These are phyloP conservation scores for Dictyostelium firmibasis DNA, from an alignment of 78 protist genomes.

Conservation along the genomic window DNA sequence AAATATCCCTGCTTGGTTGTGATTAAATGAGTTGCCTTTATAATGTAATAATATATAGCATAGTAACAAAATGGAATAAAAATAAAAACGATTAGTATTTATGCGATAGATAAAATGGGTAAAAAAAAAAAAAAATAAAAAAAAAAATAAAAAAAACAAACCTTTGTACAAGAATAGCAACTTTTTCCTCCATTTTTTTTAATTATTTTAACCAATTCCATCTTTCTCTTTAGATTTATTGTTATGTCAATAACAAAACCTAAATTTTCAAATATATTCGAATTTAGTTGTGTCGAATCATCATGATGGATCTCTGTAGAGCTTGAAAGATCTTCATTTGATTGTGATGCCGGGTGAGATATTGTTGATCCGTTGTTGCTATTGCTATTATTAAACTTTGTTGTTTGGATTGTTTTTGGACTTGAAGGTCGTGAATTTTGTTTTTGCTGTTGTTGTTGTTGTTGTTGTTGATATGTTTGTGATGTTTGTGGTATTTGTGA, in stretches of 20 bases:
- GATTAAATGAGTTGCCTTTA: slow-evolving; percentile 42
- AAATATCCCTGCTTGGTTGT: slow-evolving; percentile 55
- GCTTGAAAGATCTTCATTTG: slow-evolving; percentile 18
- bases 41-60: background rate
- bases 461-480: background rate
- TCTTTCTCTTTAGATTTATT: slow-evolving; percentile 51
- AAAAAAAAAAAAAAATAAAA: background rate
- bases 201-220: slow-evolving; percentile 70
- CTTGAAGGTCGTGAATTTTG: background rate
- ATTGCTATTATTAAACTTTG: background rate
- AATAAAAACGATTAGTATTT: background rate
- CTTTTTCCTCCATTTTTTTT: slow-evolving; percentile 72
- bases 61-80: background rate
- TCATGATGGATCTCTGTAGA: background rate
- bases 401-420: background rate
- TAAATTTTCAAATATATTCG: slow-evolving; percentile 47
- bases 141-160: background rate
- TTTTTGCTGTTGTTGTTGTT: background rate
- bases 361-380: background rate
- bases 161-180: slow-evolving; percentile 66
- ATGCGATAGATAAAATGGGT: background rate
- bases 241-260: slow-evolving; percentile 68
- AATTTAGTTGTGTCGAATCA: background rate
- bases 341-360: background rate
- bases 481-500: background rate